Evolutionary conservation across 2,329 filamentous ascomycete species (phyloP).

Genomic region (Ascochyta pisi): DNA sequence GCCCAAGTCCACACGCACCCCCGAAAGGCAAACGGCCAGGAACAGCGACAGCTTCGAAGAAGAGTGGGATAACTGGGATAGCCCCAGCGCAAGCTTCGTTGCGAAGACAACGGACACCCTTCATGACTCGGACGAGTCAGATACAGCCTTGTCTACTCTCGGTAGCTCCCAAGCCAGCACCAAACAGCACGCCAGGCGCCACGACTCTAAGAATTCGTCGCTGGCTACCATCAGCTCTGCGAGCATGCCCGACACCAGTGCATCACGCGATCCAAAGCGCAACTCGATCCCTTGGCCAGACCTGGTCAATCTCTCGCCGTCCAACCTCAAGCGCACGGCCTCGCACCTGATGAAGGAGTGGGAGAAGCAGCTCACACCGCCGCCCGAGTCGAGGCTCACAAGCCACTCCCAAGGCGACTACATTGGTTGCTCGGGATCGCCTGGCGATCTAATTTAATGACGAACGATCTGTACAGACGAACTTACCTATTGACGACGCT

Average conservation of each 20-base stretch:
- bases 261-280: constrained; percentile 39
- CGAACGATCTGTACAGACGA: constrained; percentile 25
- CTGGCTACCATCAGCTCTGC: constrained; percentile 42
- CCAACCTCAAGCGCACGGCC: constrained; percentile 82
- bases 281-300: constrained; percentile 68
- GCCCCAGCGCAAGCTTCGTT: constrained; percentile 47
- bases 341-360: constrained; percentile 87
- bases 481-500: constrained; percentile 36
- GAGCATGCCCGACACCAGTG: constrained; percentile 31
- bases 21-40: constrained; percentile 43
- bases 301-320: constrained; percentile 74
- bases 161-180: constrained; percentile 63
- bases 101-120: constrained; percentile 47
- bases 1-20: constrained; percentile 46
- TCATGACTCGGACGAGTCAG: constrained; percentile 58
- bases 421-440: constrained; percentile 41
- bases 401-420: constrained; percentile 46
- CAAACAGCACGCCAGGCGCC: constrained; percentile 54
- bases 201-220: constrained; percentile 49
- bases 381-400: constrained; percentile 41
- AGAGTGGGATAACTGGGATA: constrained; percentile 66
- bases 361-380: constrained; percentile 76
- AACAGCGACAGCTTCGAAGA: constrained; percentile 56
- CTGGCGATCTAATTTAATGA: constrained; percentile 31
- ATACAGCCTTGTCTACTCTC: constrained; percentile 55